phyloP scores from a whole-genome alignment of 257 asterid genomes.

The Lithospermum erythrorhizon region DNA sequence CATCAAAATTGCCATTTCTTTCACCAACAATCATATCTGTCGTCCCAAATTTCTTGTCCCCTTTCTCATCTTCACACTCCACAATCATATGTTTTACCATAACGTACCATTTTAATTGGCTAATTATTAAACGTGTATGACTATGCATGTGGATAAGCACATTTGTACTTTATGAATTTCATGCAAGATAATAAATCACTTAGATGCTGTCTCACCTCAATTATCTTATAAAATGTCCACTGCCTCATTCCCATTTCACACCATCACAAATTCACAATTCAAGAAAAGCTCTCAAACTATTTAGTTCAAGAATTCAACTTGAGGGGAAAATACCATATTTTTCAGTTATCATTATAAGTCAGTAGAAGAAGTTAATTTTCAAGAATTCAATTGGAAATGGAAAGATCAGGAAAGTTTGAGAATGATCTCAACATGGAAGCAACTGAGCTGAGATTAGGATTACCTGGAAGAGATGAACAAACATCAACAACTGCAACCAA shows the following conservation, averaged over 20 bases:
- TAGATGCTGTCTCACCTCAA: constrained; percentile 8
- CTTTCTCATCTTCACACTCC: constrained; percentile 3
- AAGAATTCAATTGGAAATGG: constrained; percentile 2
- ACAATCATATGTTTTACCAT: constrained; percentile 6
- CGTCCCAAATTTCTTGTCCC: constrained; percentile 18
- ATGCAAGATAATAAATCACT: constrained; percentile 43
- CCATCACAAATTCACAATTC: constrained; percentile 6
- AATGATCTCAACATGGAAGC: constrained; percentile 53
- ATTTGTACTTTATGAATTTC: constrained; percentile 26
- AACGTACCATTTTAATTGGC: not conserved
- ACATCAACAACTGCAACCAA: constrained; percentile 11
- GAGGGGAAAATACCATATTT: too few species aligned
- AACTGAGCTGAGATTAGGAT: constrained; percentile 61
- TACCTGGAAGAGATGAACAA: constrained; percentile 53
- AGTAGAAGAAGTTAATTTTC: too few species aligned
- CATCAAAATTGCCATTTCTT: constrained; percentile 25
- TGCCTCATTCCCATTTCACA: not conserved
- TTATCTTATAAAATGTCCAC: constrained; percentile 1
- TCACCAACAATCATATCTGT: constrained; percentile 29
- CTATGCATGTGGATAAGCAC: constrained; percentile 11
- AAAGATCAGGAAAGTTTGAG: constrained; percentile 25
- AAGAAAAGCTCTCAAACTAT: constrained; percentile 18
- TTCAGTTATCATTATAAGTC: too few species aligned
- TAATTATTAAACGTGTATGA: not conserved
- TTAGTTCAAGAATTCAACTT: not conserved